Conservation (phyloP, 768 basidiomycete species). For the Mycena pura region DNA sequence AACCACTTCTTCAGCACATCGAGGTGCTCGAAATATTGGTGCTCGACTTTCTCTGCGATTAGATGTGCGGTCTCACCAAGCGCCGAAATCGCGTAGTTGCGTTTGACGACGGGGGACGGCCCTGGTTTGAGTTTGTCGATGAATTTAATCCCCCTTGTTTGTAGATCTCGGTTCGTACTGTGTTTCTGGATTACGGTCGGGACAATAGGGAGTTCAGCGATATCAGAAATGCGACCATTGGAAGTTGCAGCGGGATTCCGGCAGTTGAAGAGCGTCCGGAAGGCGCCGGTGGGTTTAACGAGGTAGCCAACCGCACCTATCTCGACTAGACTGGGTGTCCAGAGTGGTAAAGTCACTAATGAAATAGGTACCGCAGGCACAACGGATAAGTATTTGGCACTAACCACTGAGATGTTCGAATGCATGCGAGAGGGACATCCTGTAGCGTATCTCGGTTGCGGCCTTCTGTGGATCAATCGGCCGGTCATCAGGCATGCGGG, state of each 20-base stretch:
- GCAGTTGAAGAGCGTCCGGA: conserved; percentile 58
- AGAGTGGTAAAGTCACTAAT: conserved; percentile 51
- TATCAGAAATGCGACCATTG: conserved; percentile 23
- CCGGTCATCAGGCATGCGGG: conserved; percentile 20
- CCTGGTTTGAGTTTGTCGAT: background rate
- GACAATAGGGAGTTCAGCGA: background rate
- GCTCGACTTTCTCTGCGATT: conserved; percentile 52
- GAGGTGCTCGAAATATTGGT: conserved; percentile 50
- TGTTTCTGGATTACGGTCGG: background rate
- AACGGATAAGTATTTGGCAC: background rate
- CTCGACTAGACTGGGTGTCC: conserved; percentile 52
- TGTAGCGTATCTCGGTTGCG: conserved; percentile 53
- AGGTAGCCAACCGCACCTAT: conserved; percentile 64
- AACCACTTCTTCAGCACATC: conserved; percentile 57
- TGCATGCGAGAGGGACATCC: conserved; percentile 54
- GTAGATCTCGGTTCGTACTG: background rate
- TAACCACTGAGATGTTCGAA: conserved; percentile 31
- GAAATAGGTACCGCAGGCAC: background rate
- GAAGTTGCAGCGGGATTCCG: conserved; percentile 40
- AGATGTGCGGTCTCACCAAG: conserved; percentile 50
- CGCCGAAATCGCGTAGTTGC: conserved; percentile 1
- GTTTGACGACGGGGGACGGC: conserved; percentile 33
- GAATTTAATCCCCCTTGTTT: background rate
- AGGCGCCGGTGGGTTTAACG: conserved; percentile 52
- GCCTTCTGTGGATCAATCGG: conserved; percentile 7